Base-by-base conservation (phyloP, 106 monocot species). In the Dendrobium chrysotoxum region DNA sequence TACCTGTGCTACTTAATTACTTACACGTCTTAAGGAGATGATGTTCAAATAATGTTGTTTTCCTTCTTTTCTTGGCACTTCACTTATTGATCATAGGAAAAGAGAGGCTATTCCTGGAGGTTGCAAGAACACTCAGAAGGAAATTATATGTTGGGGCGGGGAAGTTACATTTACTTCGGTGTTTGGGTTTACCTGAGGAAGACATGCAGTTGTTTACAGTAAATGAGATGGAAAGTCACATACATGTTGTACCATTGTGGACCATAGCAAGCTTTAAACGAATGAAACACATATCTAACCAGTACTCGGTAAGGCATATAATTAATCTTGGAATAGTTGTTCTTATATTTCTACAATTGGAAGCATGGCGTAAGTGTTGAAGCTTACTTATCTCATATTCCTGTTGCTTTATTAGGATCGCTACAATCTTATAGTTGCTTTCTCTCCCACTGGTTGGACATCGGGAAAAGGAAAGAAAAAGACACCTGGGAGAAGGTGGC, bases 181-280 rank as follows among this genome's bases (percentile, higher is more conserved):
- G 89, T 76, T 86, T 99, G 77, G 90, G 83, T 28, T 79, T 95
- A 26, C 84, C 93, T 83, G 82, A 90, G 77, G 93, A 95, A 78
- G 92, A 91, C 75, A 91, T 95, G 91, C 86, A 93, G 71, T 95
- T 95, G 93, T 90, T 99, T 70, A 95, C 99, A 18, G 77, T 76
- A 30, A 95, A 91, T 85, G 99, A 99, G 79, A 89, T 82, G 79
- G 95, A 99, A 67, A 99, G 99, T 74, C 84, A 91, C 55, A 91
- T 99, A 75, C 99, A 95, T 87, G 93, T 99, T 58, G 99, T 99
- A 50, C 99, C 95, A 12, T 85, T 99, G 95, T 95, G 99, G 99
- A 90, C 91, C 39, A 89, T 95, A 54, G 99, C 99, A 76, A 95
- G 93, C 88, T 99, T 99, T 88, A 99, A 95, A 83, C 79, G 98